Conservation (phyloP, 805 yeast species). For the Saccharomycopsis schoenii region DNA sequence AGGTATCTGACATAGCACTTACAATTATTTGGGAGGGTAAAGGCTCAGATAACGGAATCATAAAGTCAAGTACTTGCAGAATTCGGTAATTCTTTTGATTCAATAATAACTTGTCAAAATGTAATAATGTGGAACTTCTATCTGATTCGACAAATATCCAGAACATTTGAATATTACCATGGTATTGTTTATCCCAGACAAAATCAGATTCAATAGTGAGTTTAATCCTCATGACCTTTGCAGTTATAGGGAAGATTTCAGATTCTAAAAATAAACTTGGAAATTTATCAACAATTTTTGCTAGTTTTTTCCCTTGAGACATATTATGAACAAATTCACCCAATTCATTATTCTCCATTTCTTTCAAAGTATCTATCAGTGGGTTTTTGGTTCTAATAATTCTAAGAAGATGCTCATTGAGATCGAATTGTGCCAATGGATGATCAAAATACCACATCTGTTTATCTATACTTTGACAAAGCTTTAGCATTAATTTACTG, state of each 20-base stretch:
- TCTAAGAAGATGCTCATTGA: constrained; percentile 56
- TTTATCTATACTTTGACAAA: constrained; percentile 80
- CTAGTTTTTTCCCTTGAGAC: constrained; percentile 57
- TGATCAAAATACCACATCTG: constrained; percentile 86
- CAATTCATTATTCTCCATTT: constrained; percentile 62
- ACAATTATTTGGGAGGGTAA: constrained; percentile 83
- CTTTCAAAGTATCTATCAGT: constrained; percentile 61
- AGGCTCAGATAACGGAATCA: constrained; percentile 85
- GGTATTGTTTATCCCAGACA: constrained; percentile 71
- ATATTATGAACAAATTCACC: constrained; percentile 86
- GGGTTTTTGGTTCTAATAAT: constrained; percentile 56
- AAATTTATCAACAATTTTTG: constrained; percentile 53
- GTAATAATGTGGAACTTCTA: constrained; percentile 52
- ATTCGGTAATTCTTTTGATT: constrained; percentile 44
- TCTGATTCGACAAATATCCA: constrained; percentile 91
- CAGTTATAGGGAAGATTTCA: constrained; percentile 82
- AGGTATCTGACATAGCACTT: constrained; percentile 69
- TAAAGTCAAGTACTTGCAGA: constrained; percentile 72
- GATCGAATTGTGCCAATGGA: constrained; percentile 79
- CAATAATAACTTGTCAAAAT: constrained; percentile 71
- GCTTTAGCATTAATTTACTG: constrained; percentile 59
- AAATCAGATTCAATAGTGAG: constrained; percentile 65
- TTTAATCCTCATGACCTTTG: constrained; percentile 75
- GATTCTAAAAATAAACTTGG: constrained; percentile 71
- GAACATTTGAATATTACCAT: constrained; percentile 77